Evolutionary conservation across 2,329 filamentous ascomycete genomes (phyloP), one percentile per base, ranked within the genome.

Genomic region (Eutypella sp.): DNA sequence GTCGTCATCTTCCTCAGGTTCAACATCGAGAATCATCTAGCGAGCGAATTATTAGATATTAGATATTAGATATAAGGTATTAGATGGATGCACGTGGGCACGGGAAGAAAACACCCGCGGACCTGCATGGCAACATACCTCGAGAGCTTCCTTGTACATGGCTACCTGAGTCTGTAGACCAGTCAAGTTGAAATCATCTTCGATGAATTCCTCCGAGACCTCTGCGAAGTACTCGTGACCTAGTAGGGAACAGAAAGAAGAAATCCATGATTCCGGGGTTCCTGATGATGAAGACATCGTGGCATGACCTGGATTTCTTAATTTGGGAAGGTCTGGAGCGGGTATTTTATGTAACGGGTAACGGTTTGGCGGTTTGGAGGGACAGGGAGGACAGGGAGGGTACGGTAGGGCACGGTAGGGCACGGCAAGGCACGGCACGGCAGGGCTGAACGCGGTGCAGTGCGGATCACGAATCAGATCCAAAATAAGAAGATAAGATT

Each of bases 201-300:
- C 93, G 64, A 99, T 97, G 61, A 99, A 99, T 63, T 99, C 93
- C 71, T 99, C 93, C 39, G 89, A 93, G 42, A 99, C 92, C 73
- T 99, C 93, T 52, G 93, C 93, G 68, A 99, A 99, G 73, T 97
- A 99, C 69, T 99, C 93, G 67, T 99, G 93, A 51, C 93, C 93
- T 49, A 97, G 80, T 39, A 97, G 76, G 33, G 89, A 90, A 75
- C 93, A 99, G 68, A 96, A 99, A 47, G 91, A 95, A 53, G 89
- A 87, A 73, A 99, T 97, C 93, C 93, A 99, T 46, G 91, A 95
- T 74, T 99, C 93, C 51, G 78, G 78, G 24, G 75, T 69, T 44
- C 76, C 78, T 44, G 79, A 82, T 42, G 79, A 80, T 45, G 76
- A 76, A 57, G 79, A 82, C 79, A 82, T 82, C 43, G 46, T 69